These are phyloP conservation scores for Monosporozyma siamensis DNA, from an alignment of 805 yeast genomes.

Conservation along the genomic window DNA sequence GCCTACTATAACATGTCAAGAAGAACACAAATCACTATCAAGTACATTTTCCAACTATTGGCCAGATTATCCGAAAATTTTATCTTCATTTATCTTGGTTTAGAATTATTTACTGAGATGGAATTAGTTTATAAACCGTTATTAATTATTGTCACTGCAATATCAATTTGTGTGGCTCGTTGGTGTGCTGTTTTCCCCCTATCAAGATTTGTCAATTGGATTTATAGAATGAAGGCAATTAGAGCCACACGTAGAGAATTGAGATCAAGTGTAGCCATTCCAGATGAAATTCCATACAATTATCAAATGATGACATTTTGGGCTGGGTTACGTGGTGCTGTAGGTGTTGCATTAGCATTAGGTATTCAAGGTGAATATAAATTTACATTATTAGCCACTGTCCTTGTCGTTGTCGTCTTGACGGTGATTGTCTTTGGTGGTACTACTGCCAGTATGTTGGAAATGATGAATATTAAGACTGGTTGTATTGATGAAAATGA, in stretches of 20 bases:
- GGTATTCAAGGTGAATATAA: conserved; percentile 93
- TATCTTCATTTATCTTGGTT: conserved; percentile 88
- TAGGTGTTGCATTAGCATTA: conserved; percentile 97
- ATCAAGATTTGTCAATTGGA: conserved; percentile 73
- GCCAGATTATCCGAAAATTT: conserved; percentile 96
- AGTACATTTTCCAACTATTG: conserved; percentile 84
- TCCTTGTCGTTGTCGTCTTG: conserved; percentile 88
- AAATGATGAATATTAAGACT: conserved; percentile 82
- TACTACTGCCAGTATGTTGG: conserved; percentile 96
- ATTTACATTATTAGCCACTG: conserved; percentile 83
- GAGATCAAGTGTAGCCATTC: conserved; percentile 31
- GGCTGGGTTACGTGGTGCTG: conserved; percentile 99
- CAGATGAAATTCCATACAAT: conserved; percentile 87
- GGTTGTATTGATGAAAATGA: conserved; percentile 74
- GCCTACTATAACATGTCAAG: conserved; percentile 97
- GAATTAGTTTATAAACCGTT: conserved; percentile 91
- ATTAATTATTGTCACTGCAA: conserved; percentile 78
- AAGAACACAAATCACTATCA: conserved; percentile 92
- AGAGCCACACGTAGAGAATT: conserved; percentile 28
- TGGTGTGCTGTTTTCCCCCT: conserved; percentile 97
- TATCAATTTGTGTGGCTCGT: conserved; percentile 87
- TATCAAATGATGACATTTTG: conserved; percentile 99
- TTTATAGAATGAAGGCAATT: conserved; percentile 48
- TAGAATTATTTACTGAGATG: conserved; percentile 91
- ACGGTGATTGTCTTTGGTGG: conserved; percentile 97